phyloP scores from a whole-genome alignment of 305 asterid genomes.

The Nicotiana rustica region DNA sequence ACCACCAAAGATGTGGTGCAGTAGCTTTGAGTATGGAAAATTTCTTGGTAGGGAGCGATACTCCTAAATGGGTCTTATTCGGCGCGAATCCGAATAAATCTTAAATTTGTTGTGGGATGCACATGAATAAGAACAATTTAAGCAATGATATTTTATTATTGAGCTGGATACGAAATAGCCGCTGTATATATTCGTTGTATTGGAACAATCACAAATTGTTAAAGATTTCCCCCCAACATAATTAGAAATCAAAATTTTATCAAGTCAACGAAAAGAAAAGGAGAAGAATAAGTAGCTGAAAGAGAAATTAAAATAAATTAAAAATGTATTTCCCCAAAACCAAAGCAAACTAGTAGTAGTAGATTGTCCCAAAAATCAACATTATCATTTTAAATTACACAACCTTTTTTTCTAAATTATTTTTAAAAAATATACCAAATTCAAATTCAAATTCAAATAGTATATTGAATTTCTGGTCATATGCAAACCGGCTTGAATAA shows the following conservation, averaged over 20 bases:
- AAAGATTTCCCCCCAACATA: neutral
- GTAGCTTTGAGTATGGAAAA: too few species aligned
- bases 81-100: too few species aligned
- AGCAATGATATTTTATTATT: neutral
- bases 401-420: neutral
- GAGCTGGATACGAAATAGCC: constrained; percentile 1
- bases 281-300: neutral
- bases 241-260: too few species aligned
- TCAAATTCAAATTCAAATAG: too few species aligned
- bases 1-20: too few species aligned
- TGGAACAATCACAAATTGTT: neutral
- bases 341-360: too few species aligned
- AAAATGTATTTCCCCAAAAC: neutral
- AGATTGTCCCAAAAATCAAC: neutral
- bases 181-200: too few species aligned
- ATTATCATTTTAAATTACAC: neutral
- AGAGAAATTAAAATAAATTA: too few species aligned
- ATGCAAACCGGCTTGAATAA: neutral
- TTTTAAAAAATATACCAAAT: too few species aligned
- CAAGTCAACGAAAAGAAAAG: neutral
- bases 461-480: neutral
- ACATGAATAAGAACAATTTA: constrained; percentile 11
- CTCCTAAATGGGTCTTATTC: too few species aligned
- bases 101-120: neutral
- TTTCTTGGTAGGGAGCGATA: too few species aligned